Conservation (phyloP, 345 rosid species). For the Corchorus olitorius region DNA sequence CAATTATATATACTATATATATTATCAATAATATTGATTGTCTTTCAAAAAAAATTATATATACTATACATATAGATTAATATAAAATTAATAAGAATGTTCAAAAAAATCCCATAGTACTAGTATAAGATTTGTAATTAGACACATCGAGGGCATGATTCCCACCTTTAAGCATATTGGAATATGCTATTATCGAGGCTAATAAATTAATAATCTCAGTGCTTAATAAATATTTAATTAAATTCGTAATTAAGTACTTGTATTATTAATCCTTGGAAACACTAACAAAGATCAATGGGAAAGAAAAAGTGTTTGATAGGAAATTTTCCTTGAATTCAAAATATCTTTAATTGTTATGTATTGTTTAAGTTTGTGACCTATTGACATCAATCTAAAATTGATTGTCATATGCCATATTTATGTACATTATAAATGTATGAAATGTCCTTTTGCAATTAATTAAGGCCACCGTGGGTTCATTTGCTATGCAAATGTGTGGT, state of each 20-base stretch:
- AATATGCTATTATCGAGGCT: too few relatives aligned
- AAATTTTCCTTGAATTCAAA: too few relatives aligned
- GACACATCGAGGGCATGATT: background rate
- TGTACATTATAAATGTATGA: background rate
- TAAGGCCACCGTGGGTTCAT: background rate
- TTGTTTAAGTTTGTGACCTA: too few relatives aligned
- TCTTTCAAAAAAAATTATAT: too few relatives aligned
- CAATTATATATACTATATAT: background rate
- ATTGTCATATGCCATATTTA: too few relatives aligned
- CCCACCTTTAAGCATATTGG: constrained; percentile 5
- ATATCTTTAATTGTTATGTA: background rate
- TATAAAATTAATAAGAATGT: background rate
- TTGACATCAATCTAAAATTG: too few relatives aligned
- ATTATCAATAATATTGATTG: too few relatives aligned
- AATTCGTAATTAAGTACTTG: background rate
- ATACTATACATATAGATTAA: background rate
- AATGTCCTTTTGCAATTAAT: background rate
- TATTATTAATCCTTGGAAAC: background rate
- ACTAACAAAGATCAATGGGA: too few relatives aligned
- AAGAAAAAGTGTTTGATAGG: background rate
- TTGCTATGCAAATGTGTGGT: background rate
- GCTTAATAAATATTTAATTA: background rate
- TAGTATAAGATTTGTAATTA: background rate
- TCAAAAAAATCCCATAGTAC: background rate
- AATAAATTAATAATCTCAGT: too few relatives aligned